Conservation (phyloP, 345 rosid genomes). For the Aurinia saxatilis region DNA sequence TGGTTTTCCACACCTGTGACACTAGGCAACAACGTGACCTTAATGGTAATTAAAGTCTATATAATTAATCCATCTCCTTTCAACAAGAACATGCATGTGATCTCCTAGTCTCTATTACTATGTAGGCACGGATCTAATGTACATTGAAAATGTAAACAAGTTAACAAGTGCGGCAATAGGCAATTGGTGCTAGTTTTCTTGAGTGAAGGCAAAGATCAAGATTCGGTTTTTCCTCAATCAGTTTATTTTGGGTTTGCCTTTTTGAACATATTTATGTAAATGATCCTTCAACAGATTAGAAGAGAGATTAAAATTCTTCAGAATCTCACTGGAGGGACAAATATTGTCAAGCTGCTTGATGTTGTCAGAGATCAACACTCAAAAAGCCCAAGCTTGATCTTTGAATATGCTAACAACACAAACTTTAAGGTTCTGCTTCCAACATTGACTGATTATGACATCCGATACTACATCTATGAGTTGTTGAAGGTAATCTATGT, state of each 20-base stretch:
- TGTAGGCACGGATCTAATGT: constrained; percentile 35
- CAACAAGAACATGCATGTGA: neutral
- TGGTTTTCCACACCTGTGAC: constrained; percentile 31
- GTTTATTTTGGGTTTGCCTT: no score
- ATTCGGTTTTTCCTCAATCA: neutral
- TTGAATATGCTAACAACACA: no score
- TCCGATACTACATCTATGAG: no score
- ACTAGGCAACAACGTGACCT: constrained; percentile 34
- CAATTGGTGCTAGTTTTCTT: constrained; percentile 43
- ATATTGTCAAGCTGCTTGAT: no score
- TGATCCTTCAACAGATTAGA: constrained; percentile 45
- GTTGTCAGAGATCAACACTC: constrained; percentile 82
- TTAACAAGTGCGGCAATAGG: constrained; percentile 24
- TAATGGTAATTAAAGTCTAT: constrained; percentile 19
- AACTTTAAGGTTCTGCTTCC: constrained; percentile 78
- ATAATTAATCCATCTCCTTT: neutral
- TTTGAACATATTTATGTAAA: neutral
- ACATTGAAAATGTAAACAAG: neutral
- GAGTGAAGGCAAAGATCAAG: neutral
- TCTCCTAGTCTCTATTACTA: neutral
- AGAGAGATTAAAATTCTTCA: constrained; percentile 84
- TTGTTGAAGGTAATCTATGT: no score
- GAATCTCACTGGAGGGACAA: constrained; percentile 81
- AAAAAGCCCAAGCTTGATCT: constrained; percentile 82
- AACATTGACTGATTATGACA: no score